Conservation (phyloP, 352 stramenopile genomes). For the Globisporangium canariense region DNA sequence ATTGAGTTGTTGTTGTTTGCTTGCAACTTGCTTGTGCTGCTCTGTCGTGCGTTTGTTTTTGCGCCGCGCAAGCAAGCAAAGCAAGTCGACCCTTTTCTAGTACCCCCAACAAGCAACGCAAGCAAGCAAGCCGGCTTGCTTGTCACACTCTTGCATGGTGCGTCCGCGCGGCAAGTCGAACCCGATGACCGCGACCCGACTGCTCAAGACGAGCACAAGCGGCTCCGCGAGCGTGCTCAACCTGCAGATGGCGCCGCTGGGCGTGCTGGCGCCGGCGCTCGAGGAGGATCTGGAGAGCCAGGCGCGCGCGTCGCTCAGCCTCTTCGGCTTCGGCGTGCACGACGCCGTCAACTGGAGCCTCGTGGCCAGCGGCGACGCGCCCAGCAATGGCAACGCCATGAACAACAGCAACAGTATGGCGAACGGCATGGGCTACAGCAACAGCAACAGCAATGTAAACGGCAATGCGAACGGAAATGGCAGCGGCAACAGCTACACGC, state of each 20-base stretch:
- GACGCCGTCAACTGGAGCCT: conserved; percentile 63
- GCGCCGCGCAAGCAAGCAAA: neutral
- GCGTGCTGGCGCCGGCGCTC: conserved; percentile 24
- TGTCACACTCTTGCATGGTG: conserved; percentile 14
- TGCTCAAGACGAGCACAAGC: conserved; percentile 17
- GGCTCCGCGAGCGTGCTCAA: conserved; percentile 21
- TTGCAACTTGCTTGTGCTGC: neutral
- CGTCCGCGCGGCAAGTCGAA: conserved; percentile 39
- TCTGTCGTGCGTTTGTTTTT: conserved; percentile 2
- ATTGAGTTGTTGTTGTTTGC: conserved; percentile 2
- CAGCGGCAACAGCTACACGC: neutral
- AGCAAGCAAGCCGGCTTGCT: neutral
- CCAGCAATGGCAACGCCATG: neutral
- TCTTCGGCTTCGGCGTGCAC: conserved; percentile 66
- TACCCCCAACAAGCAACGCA: neutral
- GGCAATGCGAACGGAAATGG: neutral
- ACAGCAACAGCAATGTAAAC: conserved; percentile 1
- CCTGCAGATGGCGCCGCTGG: conserved; percentile 36
- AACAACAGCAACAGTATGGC: conserved; percentile 2
- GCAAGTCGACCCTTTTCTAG: neutral
- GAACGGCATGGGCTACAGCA: neutral
- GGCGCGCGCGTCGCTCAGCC: conserved; percentile 54
- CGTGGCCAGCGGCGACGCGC: conserved; percentile 25
- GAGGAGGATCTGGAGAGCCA: conserved; percentile 64
- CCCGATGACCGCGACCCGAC: conserved; percentile 16